A percentile compares a stretch with the other conserved stretches of the same genome.
Evolutionary conservation across 228 moss, liverwort and hornwort genomes (phyloP).

Genomic region (Sphagnum magellanicum): DNA sequence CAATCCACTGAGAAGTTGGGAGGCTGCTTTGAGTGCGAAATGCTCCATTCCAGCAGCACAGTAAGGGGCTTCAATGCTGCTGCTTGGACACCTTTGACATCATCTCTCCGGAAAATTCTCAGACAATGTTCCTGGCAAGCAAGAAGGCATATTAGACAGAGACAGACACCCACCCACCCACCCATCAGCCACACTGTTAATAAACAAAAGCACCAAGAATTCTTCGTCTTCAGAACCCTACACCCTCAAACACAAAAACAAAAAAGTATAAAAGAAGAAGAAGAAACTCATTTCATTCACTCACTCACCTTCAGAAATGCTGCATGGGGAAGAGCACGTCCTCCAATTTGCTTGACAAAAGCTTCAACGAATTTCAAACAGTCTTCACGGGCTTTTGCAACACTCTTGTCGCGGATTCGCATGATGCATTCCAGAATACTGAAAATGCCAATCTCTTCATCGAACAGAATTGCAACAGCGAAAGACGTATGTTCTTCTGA

Average conservation of each 20-base stretch:
- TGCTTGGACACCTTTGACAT: constrained; percentile 77
- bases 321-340: constrained; percentile 61
- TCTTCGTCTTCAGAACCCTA: background rate
- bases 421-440: constrained; percentile 56
- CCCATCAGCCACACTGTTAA: background rate
- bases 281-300: background rate
- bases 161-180: background rate
- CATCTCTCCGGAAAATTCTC: constrained; percentile 65
- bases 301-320: constrained; percentile 56
- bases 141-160: background rate
- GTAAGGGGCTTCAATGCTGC: constrained; percentile 70
- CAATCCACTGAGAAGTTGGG: constrained; percentile 42
- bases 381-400: constrained; percentile 59
- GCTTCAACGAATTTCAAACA: constrained; percentile 56
- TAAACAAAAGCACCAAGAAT: background rate
- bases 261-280: background rate
- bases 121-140: constrained; percentile 64
- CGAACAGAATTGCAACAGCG: constrained; percentile 71
- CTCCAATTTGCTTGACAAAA: constrained; percentile 62
- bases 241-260: background rate
- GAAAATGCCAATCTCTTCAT: constrained; percentile 68
- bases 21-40: constrained; percentile 13
- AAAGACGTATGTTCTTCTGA: constrained; percentile 67
- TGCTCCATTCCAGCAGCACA: constrained; percentile 54
- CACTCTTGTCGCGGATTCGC: constrained; percentile 45